A percentile compares a stretch with the other conserved stretches of the same genome.
Evolutionary conservation across 2,329 filamentous ascomycete genomes (phyloP).

Genomic region (Thielaviopsis populi): DNA sequence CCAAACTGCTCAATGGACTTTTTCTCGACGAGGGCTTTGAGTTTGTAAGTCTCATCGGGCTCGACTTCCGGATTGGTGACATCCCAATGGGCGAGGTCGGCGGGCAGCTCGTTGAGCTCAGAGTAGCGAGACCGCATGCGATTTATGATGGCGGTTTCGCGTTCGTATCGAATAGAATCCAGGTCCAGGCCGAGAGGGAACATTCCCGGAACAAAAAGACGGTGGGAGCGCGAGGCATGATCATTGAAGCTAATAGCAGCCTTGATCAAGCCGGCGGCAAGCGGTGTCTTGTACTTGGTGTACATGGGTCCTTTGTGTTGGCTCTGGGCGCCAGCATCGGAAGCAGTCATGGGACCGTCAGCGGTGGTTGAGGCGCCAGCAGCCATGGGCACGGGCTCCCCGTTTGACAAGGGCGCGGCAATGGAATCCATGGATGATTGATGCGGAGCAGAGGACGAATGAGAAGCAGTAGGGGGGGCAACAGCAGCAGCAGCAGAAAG

Average conservation of each 20-base stretch:
- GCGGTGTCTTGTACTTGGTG: constrained; percentile 63
- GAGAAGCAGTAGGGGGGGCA: constrained; percentile 18
- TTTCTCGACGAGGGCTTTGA: constrained; percentile 87
- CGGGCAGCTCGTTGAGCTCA: constrained; percentile 69
- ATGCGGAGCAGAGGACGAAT: constrained; percentile 19
- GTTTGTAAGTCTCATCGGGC: constrained; percentile 68
- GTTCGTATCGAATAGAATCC: constrained; percentile 70
- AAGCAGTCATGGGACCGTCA: constrained; percentile 24
- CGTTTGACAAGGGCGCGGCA: constrained; percentile 11
- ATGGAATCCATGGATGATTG: constrained; percentile 18
- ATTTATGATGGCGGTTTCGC: constrained; percentile 80
- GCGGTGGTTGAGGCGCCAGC: no score
- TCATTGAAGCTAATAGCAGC: constrained; percentile 61
- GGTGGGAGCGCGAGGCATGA: constrained; percentile 59
- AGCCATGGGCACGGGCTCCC: constrained; percentile 19
- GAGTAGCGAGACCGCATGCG: constrained; percentile 71
- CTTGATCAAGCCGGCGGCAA: constrained; percentile 38
- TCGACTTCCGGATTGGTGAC: constrained; percentile 50
- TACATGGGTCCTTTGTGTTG: constrained; percentile 39
- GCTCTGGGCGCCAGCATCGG: constrained; percentile 22
- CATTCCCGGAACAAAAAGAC: constrained; percentile 70
- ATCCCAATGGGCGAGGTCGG: constrained; percentile 80
- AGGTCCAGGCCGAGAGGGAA: constrained; percentile 82
- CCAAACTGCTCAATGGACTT: constrained; percentile 79
- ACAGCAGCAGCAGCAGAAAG: constrained; percentile 24